Evolutionary conservation across 169 alveolate genomes (phyloP).

Genomic region (Plasmodium coatneyi): DNA sequence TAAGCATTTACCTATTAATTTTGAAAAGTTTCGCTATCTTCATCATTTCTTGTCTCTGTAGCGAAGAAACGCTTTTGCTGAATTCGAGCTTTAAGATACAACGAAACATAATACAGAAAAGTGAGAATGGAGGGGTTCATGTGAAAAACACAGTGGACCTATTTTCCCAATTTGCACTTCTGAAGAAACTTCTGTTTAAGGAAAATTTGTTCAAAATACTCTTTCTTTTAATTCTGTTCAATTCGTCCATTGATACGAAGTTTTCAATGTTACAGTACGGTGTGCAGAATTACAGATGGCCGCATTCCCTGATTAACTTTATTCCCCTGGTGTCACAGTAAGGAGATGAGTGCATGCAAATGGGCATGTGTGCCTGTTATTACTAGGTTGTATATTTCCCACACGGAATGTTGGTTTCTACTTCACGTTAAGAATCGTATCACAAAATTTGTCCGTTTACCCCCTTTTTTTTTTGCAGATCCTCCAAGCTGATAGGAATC

Average conservation of each 20-base stretch:
- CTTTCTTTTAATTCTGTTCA: conserved; percentile 45
- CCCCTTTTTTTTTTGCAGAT: conserved; percentile 5
- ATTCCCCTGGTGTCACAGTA: conserved; percentile 68
- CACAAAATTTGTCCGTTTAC: not conserved
- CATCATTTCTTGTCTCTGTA: conserved; percentile 42
- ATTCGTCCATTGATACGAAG: conserved; percentile 57
- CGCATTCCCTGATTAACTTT: conserved; percentile 44
- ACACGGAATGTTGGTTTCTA: not conserved
- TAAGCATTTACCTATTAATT: conserved; percentile 52
- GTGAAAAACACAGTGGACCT: conserved; percentile 33
- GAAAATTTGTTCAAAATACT: conserved; percentile 55
- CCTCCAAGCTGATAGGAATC: conserved; percentile 60
- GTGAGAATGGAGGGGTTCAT: conserved; percentile 19
- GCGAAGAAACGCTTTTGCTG: conserved; percentile 70
- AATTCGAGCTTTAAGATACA: conserved; percentile 12
- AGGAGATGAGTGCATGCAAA: not conserved
- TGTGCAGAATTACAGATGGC: conserved; percentile 68
- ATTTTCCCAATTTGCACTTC: conserved; percentile 27
- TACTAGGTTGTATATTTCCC: not conserved
- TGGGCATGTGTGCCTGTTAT: not conserved
- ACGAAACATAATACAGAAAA: conserved; percentile 16
- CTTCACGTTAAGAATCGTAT: not conserved
- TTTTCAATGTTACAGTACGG: conserved; percentile 46
- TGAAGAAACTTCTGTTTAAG: conserved; percentile 38
- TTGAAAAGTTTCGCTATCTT: conserved; percentile 38